Conservation (phyloP, 352 stramenopile genomes). For the Globisporangium paroecandrum region DNA sequence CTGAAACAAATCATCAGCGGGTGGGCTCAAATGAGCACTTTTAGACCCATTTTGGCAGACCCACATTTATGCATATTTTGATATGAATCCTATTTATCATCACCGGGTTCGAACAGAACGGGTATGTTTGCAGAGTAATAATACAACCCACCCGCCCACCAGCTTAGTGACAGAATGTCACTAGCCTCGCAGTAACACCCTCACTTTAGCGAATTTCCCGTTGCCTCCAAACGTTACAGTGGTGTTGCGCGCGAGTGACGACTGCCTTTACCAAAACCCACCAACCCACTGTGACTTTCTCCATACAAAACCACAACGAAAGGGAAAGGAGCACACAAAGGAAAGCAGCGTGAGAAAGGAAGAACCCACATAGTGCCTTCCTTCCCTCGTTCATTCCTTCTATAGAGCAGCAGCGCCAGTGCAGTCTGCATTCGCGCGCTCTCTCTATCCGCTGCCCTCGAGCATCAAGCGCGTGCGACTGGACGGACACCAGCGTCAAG, state of each 20-base stretch:
- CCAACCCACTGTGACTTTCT: neutral
- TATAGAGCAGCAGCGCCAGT: neutral
- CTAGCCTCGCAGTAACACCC: neutral
- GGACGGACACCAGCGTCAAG: neutral
- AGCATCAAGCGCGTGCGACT: neutral
- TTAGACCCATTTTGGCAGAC: neutral
- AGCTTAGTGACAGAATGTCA: neutral
- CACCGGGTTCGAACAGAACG: neutral
- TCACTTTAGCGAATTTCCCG: neutral
- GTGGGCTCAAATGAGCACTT: neutral
- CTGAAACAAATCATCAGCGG: slow-evolving; percentile 1
- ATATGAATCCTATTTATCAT: neutral
- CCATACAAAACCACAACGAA: neutral
- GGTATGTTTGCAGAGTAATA: neutral
- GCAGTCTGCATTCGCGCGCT: neutral
- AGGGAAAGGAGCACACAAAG: neutral
- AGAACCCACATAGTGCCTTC: neutral
- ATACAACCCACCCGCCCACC: neutral
- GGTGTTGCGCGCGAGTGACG: neutral
- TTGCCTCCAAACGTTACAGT: neutral
- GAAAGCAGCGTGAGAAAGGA: slow-evolving; percentile 1
- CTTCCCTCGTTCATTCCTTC: neutral
- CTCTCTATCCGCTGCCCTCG: neutral
- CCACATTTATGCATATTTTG: neutral
- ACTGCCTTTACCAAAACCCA: neutral